Conservation (phyloP, 2,329 filamentous ascomycete genomes). For the Aspergillus hiratsukae region DNA sequence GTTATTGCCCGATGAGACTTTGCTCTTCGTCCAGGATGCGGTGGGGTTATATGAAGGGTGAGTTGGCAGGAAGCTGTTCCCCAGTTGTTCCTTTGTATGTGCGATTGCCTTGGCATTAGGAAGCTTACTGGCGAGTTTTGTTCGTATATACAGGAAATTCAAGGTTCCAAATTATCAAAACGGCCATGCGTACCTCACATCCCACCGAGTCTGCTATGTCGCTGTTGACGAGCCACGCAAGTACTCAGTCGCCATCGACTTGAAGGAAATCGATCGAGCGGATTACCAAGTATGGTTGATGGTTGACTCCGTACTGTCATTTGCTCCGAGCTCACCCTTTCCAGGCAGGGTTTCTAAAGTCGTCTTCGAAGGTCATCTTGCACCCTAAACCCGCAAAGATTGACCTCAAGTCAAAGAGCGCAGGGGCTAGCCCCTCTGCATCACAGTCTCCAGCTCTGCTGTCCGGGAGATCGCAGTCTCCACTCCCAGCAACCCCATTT, state of each 20-base stretch:
- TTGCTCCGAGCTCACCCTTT: constrained; percentile 14
- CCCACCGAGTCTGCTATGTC: constrained; percentile 92
- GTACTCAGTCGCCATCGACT: constrained; percentile 76
- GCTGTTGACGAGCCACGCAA: constrained; percentile 81
- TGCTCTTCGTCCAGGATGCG: constrained; percentile 95
- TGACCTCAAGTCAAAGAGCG: constrained; percentile 53
- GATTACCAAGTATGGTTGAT: constrained; percentile 70
- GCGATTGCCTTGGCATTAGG: constrained; percentile 2
- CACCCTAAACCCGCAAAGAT: constrained; percentile 74
- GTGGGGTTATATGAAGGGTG: constrained; percentile 97
- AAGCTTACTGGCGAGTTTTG: constrained; percentile 15
- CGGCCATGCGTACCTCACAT: constrained; percentile 93
- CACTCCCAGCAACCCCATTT: constrained; percentile 25
- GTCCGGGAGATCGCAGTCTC: constrained; percentile 28
- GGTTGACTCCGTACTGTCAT: constrained; percentile 1
- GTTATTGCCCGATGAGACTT: constrained; percentile 85
- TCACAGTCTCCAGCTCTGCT: constrained; percentile 29
- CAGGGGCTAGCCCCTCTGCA: constrained; percentile 37
- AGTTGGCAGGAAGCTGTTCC: constrained; percentile 31
- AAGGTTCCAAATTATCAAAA: constrained; percentile 93
- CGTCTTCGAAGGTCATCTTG: constrained; percentile 87
- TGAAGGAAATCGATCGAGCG: constrained; percentile 85
- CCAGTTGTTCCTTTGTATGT: constrained; percentile 1
- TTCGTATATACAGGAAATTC: constrained; percentile 63
- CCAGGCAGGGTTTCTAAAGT: constrained; percentile 87